Evolutionary conservation across 208 protist genomes (phyloP).

Genomic region (Acanthamoeba royreba): DNA sequence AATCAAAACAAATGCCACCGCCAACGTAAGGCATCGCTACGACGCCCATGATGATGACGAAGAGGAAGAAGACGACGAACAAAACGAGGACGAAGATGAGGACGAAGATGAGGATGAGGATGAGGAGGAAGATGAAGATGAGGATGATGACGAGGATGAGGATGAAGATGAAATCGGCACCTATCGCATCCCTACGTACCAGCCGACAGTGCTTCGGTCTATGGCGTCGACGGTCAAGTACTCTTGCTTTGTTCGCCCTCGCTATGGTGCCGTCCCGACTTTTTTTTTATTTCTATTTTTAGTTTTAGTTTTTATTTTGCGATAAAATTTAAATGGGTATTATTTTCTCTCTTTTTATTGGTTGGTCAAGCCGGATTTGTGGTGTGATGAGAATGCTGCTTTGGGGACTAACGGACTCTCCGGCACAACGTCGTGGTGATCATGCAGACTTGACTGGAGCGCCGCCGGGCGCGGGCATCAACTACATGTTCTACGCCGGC

Average conservation of each 20-base stretch:
- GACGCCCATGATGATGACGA: neutral
- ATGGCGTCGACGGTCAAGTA: neutral
- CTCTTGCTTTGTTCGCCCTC: neutral
- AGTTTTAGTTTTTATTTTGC: neutral
- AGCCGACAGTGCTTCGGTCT: neutral
- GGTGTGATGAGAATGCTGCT: neutral
- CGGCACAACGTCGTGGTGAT: too few species aligned
- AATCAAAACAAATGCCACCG: neutral
- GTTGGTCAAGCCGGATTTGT: neutral
- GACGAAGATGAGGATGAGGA: neutral
- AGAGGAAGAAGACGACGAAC: neutral
- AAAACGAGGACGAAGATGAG: neutral
- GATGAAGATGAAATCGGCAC: neutral
- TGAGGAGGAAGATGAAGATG: neutral
- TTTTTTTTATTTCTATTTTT: neutral
- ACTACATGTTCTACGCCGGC: slow-evolving; percentile 13
- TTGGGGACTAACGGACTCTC: neutral
- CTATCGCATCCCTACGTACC: neutral
- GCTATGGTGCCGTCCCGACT: neutral
- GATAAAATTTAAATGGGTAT: neutral
- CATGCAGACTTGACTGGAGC: neutral
- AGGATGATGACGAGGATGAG: too few species aligned
- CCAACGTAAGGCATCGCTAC: neutral
- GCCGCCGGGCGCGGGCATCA: neutral
- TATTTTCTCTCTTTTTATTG: too few species aligned